Evolutionary conservation across 257 asterid species (phyloP), one percentile per base, ranked within the genome.

Genomic region (Verbena officinalis): DNA sequence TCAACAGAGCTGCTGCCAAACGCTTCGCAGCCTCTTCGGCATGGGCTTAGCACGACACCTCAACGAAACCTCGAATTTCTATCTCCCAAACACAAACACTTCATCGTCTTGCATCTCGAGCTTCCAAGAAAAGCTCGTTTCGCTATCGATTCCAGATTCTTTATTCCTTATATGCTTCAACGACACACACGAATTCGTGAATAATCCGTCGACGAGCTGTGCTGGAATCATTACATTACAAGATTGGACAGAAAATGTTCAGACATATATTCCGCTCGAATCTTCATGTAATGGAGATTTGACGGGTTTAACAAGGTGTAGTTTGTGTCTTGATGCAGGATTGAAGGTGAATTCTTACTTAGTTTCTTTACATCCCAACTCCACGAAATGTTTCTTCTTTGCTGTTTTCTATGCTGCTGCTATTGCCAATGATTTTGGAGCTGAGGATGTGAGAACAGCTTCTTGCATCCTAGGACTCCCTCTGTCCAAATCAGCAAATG

Each of bases 301-400:
- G 4, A 74, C 83, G 4, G 81, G 78, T 36, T 46, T 82, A 2
- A 73, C 88, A 0, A 73, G 70, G 46, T 85, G 91, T 71, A 60
- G 86, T 46, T 49, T 71, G 57, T 85, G 91, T 21, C 4, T 80
- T 15, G 91, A 85, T n/a, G 88, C 88, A 0, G 91, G 88, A 3
- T 53, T 77, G 62, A 71, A 36, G 77, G 75, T 75, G 55, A 85
- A 70, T 53, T 70, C 86, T 4, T 51, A 68, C 51, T 68, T 85
- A 12, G 83, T 73, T 27, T 73, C 91, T 15, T 55, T 56, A 21
- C 51, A 80, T 48, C 84, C 78, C 10, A 82, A 80, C 56, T 69
- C 81, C 31, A 77, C 88, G 0, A 75, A 70, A 54, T 85, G 91
- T 61, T 85, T 82, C 61, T 82, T 53, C 67, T 85, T 85, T 22